These are phyloP conservation scores for Sechiopsis laciniata DNA, from an alignment of 306 rosid genomes.

Conservation along the genomic window DNA sequence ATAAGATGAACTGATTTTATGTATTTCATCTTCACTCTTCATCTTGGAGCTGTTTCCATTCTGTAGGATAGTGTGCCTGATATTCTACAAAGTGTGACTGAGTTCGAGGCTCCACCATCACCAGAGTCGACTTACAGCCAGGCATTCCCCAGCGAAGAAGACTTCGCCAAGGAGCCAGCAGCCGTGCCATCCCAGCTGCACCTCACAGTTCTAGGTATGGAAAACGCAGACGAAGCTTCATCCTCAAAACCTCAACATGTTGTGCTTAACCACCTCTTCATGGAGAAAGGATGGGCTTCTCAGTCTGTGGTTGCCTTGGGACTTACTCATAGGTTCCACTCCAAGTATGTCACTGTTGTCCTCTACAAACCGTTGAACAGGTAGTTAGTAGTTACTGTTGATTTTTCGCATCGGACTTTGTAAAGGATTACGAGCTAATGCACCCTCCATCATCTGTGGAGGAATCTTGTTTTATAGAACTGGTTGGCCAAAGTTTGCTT, in stretches of 20 bases:
- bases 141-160: constrained; percentile 60
- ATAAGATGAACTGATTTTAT: not conserved
- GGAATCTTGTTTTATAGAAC: constrained; percentile 21
- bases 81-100: constrained; percentile 51
- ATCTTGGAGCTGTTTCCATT: constrained; percentile 22
- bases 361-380: constrained; percentile 83
- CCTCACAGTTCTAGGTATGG: constrained; percentile 68
- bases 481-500: constrained; percentile 13
- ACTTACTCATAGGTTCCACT: constrained; percentile 73
- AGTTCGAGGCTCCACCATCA: constrained; percentile 78
- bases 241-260: constrained; percentile 80
- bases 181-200: constrained; percentile 74
- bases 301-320: constrained; percentile 89
- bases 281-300: constrained; percentile 74
- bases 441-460: too few species aligned
- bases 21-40: not conserved
- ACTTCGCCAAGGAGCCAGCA: constrained; percentile 78
- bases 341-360: constrained; percentile 86
- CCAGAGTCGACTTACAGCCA: constrained; percentile 76
- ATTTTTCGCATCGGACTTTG: constrained; percentile 19
- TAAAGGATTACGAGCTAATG: constrained; percentile 12
- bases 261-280: constrained; percentile 81
- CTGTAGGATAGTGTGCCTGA: constrained; percentile 79
- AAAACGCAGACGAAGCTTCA: constrained; percentile 43
- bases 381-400: constrained; percentile 15